Conservation (phyloP, 2,329 filamentous ascomycete genomes). For the Lecanicillium sp. region DNA sequence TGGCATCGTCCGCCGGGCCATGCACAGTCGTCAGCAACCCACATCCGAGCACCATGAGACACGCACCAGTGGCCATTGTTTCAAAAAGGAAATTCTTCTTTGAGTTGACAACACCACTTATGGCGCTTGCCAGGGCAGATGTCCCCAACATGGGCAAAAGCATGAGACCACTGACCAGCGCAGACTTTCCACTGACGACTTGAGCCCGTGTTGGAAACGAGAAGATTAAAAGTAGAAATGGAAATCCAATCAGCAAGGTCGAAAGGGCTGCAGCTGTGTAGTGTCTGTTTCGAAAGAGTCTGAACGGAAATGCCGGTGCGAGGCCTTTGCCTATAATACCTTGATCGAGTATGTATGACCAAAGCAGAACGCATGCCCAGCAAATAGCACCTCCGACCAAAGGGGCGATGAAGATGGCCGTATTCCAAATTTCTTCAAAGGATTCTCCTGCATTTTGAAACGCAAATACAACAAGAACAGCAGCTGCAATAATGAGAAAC, state of each 20-base stretch:
- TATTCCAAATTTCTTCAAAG: slow-evolving; percentile 32
- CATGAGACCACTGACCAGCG: slow-evolving; percentile 41
- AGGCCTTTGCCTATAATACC: slow-evolving; percentile 12
- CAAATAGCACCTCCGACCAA: slow-evolving; percentile 19
- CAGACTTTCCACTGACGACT: slow-evolving; percentile 37
- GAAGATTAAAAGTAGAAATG: slow-evolving; percentile 41
- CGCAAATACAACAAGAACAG: slow-evolving; percentile 48
- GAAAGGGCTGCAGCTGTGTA: slow-evolving; percentile 35
- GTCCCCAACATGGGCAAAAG: slow-evolving; percentile 45
- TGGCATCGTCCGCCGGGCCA: slow-evolving; percentile 28
- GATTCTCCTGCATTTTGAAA: slow-evolving; percentile 43
- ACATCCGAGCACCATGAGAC: slow-evolving; percentile 37
- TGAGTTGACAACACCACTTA: slow-evolving; percentile 34
- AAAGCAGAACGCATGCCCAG: slow-evolving; percentile 19
- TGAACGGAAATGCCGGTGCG: slow-evolving; percentile 37
- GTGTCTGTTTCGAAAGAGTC: slow-evolving; percentile 37
- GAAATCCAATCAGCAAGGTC: slow-evolving; percentile 42
- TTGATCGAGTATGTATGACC: slow-evolving; percentile 17
- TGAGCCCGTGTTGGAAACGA: slow-evolving; percentile 42
- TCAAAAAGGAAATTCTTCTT: slow-evolving; percentile 34
- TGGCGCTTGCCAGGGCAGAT: slow-evolving; percentile 35
- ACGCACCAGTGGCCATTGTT: slow-evolving; percentile 33
- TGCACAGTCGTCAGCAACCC: slow-evolving; percentile 34
- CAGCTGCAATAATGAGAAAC: slow-evolving; percentile 42
- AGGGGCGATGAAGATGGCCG: slow-evolving; percentile 24